Evolutionary conservation across 2,329 filamentous ascomycete genomes (phyloP).

Genomic region (Parafenestella ontariensis): DNA sequence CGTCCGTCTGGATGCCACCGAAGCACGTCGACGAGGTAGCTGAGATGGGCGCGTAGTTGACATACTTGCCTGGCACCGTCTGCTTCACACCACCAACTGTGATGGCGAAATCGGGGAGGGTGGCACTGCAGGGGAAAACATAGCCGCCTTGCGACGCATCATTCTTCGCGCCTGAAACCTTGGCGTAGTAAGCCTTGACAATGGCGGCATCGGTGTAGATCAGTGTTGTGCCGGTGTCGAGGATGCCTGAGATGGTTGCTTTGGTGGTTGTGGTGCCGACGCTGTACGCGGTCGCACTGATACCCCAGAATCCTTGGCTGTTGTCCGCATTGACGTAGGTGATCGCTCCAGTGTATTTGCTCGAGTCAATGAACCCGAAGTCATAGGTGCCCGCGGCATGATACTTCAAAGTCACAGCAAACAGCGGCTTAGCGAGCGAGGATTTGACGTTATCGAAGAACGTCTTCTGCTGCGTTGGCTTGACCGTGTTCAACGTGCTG

Average conservation of each 20-base stretch:
- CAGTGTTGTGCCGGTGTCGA: slow-evolving; percentile 75
- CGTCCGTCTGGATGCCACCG: slow-evolving; percentile 74
- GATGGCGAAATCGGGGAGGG: slow-evolving; percentile 62
- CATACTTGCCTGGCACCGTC: slow-evolving; percentile 60
- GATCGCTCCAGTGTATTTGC: slow-evolving; percentile 66
- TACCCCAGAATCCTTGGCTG: slow-evolving; percentile 69
- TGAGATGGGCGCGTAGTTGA: slow-evolving; percentile 60
- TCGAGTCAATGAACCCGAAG: slow-evolving; percentile 65
- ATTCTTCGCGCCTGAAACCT: slow-evolving; percentile 61
- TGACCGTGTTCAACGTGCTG: slow-evolving; percentile 65
- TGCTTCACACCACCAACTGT: slow-evolving; percentile 59
- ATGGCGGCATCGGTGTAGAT: slow-evolving; percentile 64
- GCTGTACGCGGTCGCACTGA: slow-evolving; percentile 64
- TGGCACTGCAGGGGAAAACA: slow-evolving; percentile 59
- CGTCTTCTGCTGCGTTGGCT: slow-evolving; percentile 59
- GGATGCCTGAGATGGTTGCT: slow-evolving; percentile 62
- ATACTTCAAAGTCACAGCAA: slow-evolving; percentile 65
- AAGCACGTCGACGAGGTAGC: slow-evolving; percentile 64
- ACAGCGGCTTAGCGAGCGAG: slow-evolving; percentile 60
- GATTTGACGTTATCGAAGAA: slow-evolving; percentile 67
- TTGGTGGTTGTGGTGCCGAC: slow-evolving; percentile 56
- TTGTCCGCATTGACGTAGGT: slow-evolving; percentile 63
- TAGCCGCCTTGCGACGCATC: slow-evolving; percentile 61
- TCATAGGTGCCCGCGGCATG: slow-evolving; percentile 59
- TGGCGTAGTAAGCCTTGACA: slow-evolving; percentile 65